Evolutionary conservation across 768 basidiomycete genomes (phyloP), one percentile per base, ranked within the genome.

Genomic region (Strobilomyces echinocephalus): DNA sequence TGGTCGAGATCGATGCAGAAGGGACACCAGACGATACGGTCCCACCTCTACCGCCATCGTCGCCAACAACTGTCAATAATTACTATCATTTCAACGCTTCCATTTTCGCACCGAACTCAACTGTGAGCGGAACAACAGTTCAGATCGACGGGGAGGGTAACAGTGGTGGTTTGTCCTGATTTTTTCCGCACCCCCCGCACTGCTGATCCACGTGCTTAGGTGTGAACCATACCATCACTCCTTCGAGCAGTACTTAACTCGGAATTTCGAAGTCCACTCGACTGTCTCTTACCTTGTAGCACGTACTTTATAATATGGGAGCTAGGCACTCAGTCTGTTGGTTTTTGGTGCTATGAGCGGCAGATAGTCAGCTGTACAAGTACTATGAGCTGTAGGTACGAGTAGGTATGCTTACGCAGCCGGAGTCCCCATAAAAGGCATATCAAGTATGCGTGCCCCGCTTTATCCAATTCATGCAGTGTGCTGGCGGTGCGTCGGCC

Each of bases 341-440:
- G 33, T 34, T 34, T 34, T 34, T 9, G 33, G 33, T 34, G 33
- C 33, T 34, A 9, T 34, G 33, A 9, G 12, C 33, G 33, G 33
- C 33, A 9, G 12, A 34, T 38, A 8, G 28, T 8, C 34, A 4
- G 15, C 15, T 35, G n/a, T n/a, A n/a, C n/a, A n/a, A n/a, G n/a
- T n/a, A n/a, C n/a, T n/a, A n/a, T n/a, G n/a, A n/a, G n/a, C n/a
- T n/a, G n/a, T n/a, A n/a, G n/a, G n/a, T n/a, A n/a, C n/a, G n/a
- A n/a, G n/a, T n/a, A n/a, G n/a, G n/a, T 24, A 24, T 24, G 4
- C 24, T 24, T 24, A 24, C 24, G 24, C 24, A 24, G 24, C 24
- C 24, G 36, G 16, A 40, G 42, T 20, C 18, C 30, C 60, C 47
- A 49, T 61, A 62, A 62, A 62, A 62, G 60, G 60, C 42, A 49